Evolutionary conservation across 345 rosid species (phyloP).

Genomic region (Erodium maritimum): DNA sequence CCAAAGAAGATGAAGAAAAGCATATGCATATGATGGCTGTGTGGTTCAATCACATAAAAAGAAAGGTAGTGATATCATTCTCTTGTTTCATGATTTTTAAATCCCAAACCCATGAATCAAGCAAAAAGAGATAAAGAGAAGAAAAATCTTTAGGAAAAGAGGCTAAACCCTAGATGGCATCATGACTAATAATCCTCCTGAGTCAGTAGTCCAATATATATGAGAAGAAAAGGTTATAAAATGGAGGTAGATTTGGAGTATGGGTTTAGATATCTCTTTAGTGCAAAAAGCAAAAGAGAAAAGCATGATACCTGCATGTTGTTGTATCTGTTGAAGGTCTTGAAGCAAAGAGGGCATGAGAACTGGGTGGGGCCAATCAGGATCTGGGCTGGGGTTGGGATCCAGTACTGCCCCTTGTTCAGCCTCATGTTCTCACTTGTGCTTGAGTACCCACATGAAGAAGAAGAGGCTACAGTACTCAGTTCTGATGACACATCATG

Average conservation of each 20-base stretch:
- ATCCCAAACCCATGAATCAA: conserved; percentile 36
- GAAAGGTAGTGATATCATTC: conserved; percentile 25
- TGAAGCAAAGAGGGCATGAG: conserved; percentile 96
- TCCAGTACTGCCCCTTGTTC: conserved; percentile 87
- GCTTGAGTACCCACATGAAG: conserved; percentile 18
- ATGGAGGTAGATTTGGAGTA: conserved; percentile 10
- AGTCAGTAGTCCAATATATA: too few relatives aligned
- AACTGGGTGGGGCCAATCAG: conserved; percentile 96
- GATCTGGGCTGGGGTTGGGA: conserved; percentile 97
- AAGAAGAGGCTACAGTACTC: conserved; percentile 10
- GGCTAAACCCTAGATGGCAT: conserved; percentile 22
- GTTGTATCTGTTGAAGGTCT: conserved; percentile 98
- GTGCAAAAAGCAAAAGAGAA: conserved; percentile 12
- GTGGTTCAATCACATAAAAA: conserved; percentile 58
- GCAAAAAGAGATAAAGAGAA: conserved; percentile 17
- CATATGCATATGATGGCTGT: conserved; percentile 20
- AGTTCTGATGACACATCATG: conserved; percentile 16
- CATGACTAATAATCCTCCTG: too few relatives aligned
- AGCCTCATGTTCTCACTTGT: conserved; percentile 13
- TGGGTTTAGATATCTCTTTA: conserved; percentile 15
- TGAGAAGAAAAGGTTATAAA: too few relatives aligned
- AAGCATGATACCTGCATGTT: conserved; percentile 99
- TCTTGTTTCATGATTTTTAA: conserved; percentile 19
- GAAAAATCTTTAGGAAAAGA: conserved; percentile 17
- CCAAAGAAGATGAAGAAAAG: conserved; percentile 32